Conservation (phyloP, 345 rosid genomes). For the Euphorbia lathyris region DNA sequence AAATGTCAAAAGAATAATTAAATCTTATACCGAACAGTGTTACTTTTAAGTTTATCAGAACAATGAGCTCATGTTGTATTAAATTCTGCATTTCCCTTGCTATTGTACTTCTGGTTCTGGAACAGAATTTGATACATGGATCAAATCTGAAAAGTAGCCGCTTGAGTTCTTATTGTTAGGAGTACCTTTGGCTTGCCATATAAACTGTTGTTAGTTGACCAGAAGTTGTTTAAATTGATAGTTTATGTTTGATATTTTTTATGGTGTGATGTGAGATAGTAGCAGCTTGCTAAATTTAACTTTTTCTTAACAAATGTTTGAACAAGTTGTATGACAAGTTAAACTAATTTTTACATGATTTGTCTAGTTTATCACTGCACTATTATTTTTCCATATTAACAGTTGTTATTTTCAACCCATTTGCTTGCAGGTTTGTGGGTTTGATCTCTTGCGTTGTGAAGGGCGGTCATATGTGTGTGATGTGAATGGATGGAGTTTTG, state of each 20-base stretch:
- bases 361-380: not conserved
- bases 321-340: not conserved
- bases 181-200: conserved; percentile 3
- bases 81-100: not conserved
- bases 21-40: not conserved
- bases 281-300: not conserved
- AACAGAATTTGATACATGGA: not conserved
- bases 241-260: not conserved
- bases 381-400: not conserved
- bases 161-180: not conserved
- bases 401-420: not conserved
- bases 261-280: not conserved
- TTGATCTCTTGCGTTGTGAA: conserved; percentile 95
- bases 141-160: conserved; percentile 2
- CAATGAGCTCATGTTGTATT: not conserved
- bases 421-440: conserved; percentile 86
- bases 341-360: not conserved
- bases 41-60: not conserved
- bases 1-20: not conserved
- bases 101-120: not conserved
- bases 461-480: conserved; percentile 98
- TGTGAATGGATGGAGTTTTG: conserved; percentile 99
- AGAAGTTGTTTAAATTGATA: not conserved
- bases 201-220: not conserved
- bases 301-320: not conserved